Percentiles rank a stretch among this genome's conserved stretches.
Conservation (phyloP, 2,329 filamentous ascomycete species). For the Leptosphaerulina australis region DNA sequence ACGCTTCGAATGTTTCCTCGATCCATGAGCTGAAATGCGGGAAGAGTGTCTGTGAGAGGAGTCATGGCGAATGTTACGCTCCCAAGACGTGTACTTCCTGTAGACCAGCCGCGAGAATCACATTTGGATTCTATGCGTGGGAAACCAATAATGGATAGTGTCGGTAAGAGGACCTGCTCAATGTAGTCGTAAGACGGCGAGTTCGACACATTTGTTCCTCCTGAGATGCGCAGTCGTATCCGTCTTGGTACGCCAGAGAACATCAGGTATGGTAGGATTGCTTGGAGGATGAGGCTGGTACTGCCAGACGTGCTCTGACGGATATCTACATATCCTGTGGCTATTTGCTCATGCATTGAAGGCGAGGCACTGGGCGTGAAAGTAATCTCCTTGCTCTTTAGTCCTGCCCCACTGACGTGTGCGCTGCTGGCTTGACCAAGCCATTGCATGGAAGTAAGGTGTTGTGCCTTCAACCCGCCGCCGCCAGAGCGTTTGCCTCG, state of each 20-base stretch:
- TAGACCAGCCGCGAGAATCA: constrained; percentile 61
- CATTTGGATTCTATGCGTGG: constrained; percentile 53
- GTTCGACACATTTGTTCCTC: constrained; percentile 64
- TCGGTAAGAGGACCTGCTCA: constrained; percentile 61
- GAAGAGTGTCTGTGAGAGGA: constrained; percentile 45
- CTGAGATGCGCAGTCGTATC: constrained; percentile 55
- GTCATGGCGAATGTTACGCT: constrained; percentile 57
- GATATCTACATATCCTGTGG: constrained; percentile 42
- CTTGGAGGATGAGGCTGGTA: constrained; percentile 63
- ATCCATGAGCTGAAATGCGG: constrained; percentile 45
- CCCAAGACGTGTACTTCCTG: constrained; percentile 55
- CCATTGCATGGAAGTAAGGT: constrained; percentile 61
- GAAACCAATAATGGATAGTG: constrained; percentile 58
- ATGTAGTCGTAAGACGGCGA: constrained; percentile 64
- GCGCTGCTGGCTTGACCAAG: constrained; percentile 59
- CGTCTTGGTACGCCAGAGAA: constrained; percentile 41
- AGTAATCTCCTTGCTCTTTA: constrained; percentile 51
- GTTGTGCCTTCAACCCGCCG: constrained; percentile 63
- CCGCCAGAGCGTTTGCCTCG: constrained; percentile 59
- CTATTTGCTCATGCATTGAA: not conserved
- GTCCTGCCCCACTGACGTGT: constrained; percentile 47
- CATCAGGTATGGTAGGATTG: constrained; percentile 63
- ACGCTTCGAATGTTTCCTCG: constrained; percentile 39
- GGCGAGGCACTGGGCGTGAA: constrained; percentile 36
- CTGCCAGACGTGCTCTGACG: constrained; percentile 55